Evolutionary conservation across 345 rosid genomes (phyloP).

Genomic region (Ailanthus altissimus): DNA sequence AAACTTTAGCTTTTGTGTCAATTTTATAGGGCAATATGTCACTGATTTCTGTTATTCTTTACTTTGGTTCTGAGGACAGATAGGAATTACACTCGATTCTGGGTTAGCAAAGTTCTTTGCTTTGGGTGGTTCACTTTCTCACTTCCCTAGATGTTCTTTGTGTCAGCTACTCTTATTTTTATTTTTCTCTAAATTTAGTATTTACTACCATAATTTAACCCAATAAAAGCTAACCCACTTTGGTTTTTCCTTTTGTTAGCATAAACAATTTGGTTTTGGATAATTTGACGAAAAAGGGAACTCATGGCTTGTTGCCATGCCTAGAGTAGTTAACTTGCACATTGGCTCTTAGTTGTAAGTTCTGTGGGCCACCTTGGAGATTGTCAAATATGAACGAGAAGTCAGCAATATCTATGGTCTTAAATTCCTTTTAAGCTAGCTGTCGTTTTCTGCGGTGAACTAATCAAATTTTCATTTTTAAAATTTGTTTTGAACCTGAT

Average conservation of each 20-base stretch:
- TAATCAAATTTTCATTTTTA: too few species aligned
- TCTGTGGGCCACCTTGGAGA: constrained; percentile 16
- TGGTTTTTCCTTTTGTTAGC: constrained; percentile 1
- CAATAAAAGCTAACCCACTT: constrained; percentile 19
- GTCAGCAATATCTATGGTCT: background rate
- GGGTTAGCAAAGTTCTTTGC: constrained; percentile 53
- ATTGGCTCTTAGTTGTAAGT: background rate
- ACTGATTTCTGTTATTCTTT: constrained; percentile 45
- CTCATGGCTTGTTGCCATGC: background rate
- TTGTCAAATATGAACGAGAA: constrained; percentile 1
- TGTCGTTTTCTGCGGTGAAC: constrained; percentile 17
- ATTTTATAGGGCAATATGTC: constrained; percentile 43
- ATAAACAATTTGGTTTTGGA: background rate
- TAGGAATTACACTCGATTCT: constrained; percentile 46
- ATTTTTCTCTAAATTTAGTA: background rate
- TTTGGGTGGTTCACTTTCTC: constrained; percentile 51
- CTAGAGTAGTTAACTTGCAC: constrained; percentile 18
- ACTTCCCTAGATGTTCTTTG: constrained; percentile 70
- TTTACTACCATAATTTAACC: background rate
- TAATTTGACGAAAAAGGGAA: background rate
- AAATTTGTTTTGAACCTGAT: constrained; percentile 4
- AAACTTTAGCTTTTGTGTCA: constrained; percentile 53
- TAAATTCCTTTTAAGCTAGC: background rate
- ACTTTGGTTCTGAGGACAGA: constrained; percentile 51
- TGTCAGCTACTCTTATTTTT: constrained; percentile 35